Evolutionary conservation across 208 protist species (phyloP).

Genomic region (Leptomonas seymouri): DNA sequence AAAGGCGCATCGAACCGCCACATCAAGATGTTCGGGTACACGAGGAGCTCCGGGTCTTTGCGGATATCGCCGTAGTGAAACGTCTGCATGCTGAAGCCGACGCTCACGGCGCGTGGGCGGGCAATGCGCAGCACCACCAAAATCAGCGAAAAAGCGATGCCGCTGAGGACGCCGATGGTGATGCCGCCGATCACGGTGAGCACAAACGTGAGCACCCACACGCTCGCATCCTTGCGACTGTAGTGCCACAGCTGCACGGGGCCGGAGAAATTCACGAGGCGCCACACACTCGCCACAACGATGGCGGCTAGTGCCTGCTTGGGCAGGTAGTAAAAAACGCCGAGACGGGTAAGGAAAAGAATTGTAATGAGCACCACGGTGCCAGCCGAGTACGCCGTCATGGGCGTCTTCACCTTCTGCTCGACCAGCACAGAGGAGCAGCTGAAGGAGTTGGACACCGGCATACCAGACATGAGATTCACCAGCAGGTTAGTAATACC

Average conservation of each 20-base stretch:
- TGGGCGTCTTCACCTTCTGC: constrained; percentile 45
- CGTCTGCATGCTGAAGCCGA: constrained; percentile 59
- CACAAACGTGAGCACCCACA: constrained; percentile 61
- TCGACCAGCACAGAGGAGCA: constrained; percentile 55
- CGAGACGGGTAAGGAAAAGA: constrained; percentile 44
- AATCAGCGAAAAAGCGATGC: constrained; percentile 55
- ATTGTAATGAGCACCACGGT: constrained; percentile 50
- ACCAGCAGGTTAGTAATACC: constrained; percentile 48
- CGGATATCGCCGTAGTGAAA: constrained; percentile 54
- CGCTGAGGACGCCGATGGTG: constrained; percentile 54
- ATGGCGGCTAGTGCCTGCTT: constrained; percentile 61
- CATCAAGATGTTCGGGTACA: constrained; percentile 65
- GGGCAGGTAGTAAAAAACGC: constrained; percentile 65
- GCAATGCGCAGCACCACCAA: constrained; percentile 64
- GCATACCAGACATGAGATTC: constrained; percentile 57
- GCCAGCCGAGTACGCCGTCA: constrained; percentile 46
- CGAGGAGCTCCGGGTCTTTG: constrained; percentile 61
- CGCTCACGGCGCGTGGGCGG: constrained; percentile 48
- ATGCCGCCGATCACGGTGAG: constrained; percentile 59
- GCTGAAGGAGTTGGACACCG: constrained; percentile 61
- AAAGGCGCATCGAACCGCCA: constrained; percentile 69
- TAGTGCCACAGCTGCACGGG: constrained; percentile 44
- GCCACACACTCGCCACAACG: constrained; percentile 51
- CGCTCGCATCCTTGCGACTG: constrained; percentile 53
- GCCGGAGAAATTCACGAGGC: constrained; percentile 53